phyloP scores from a whole-genome alignment of 345 rosid genomes.

The Eucalyptus marginata region DNA sequence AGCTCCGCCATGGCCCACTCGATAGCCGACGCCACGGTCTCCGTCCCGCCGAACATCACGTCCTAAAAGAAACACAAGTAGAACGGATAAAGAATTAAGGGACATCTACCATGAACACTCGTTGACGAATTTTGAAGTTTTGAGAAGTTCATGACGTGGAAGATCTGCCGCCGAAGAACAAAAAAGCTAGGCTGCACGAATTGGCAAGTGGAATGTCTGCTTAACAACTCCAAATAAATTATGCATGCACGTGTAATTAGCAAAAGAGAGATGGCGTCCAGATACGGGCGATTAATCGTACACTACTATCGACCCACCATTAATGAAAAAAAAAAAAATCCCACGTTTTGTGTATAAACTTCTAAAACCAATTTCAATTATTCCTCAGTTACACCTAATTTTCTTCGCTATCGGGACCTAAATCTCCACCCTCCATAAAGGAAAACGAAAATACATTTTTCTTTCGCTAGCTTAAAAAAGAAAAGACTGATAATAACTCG shows the following conservation, averaged over 20 bases:
- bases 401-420: background rate
- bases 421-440: background rate
- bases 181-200: background rate
- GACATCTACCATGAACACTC: background rate
- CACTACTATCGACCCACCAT: background rate
- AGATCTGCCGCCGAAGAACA: background rate
- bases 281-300: background rate
- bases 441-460: background rate
- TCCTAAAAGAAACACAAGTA: constrained; percentile 1
- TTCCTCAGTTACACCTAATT: background rate
- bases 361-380: background rate
- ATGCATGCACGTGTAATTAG: background rate
- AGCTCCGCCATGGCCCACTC: constrained; percentile 40
- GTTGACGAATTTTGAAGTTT: background rate
- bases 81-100: background rate
- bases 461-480: background rate
- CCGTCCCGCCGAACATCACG: constrained; percentile 51
- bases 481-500: background rate
- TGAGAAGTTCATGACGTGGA: background rate
- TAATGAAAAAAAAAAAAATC: background rate
- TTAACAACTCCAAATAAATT: background rate
- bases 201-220: background rate
- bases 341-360: background rate
- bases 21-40: constrained; percentile 39
- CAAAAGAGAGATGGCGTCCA: background rate